Evolutionary conservation across 2,329 filamentous ascomycete genomes (phyloP), one percentile per base, ranked within the genome.

Genomic region (Ophiocordyceps unilateralis): DNA sequence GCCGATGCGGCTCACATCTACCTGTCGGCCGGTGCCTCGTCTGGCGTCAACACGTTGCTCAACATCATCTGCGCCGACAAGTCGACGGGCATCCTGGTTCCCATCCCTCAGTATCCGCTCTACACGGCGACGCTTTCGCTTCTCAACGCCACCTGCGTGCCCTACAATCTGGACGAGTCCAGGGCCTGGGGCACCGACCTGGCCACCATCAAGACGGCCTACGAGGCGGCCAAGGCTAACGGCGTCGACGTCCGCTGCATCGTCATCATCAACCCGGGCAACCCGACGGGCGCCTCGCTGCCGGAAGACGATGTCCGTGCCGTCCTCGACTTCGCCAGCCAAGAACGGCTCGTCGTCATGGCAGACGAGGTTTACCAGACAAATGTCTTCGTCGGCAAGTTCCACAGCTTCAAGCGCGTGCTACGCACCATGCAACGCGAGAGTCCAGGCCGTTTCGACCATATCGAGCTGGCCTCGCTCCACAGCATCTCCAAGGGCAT

Each of bases 341-440:
- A 88, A 60, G 78, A 95, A 69, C 77, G 81, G 53, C 73, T 98
- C 22, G 87, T 96, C 44, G 70, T 96, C 50, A 76, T 98, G 55
- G 91, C 91, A 42, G 91, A 98, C 57, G 91, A 98, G 64, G 91
- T 98, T 32, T 98, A 98, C 75, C 91, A 98, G 67, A 96, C 91
- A 58, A 98, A 98, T 63, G 83, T 98, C 53, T 98, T 98, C 66
- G 69, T 83, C 48, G 91, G 91, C 61, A 73, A 89, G 60, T 98
- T 98, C 70, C 78, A 84, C 66, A 93, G 84, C 56, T 96, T 98
- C 80, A 96, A 96, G 69, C 78, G 83, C 54, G 78, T 81, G 36
- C 75, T 98, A 41, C 77, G 88, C 49, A 72, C 81, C 52, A 67
- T 96, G 55, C 89, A 96, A 62, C 70, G 81, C 60, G 74, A 81